Percentiles rank a stretch among this genome's conserved stretches.
phyloP scores from a whole-genome alignment of 495 filamentous ascomycete genomes.

The Penicillium cinerascens region DNA sequence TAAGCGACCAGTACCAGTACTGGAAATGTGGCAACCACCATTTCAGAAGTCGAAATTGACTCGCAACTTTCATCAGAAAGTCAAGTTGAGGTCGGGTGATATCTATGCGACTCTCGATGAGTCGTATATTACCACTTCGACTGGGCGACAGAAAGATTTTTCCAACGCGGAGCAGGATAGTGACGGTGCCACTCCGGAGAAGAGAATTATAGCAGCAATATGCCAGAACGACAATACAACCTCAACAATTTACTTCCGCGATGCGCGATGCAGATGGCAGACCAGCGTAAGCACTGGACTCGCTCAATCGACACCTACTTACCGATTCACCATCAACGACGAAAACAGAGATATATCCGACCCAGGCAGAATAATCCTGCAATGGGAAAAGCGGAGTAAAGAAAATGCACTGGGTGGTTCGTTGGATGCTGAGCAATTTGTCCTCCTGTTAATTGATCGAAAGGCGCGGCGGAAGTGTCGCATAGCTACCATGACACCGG shows the following conservation, averaged over 20 bases:
- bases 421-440: conserved; percentile 16
- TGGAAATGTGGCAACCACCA: conserved; percentile 38
- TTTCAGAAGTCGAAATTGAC: conserved; percentile 26
- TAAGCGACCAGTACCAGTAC: conserved; percentile 29
- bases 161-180: conserved; percentile 8
- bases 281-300: conserved; percentile 5
- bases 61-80: conserved; percentile 14
- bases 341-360: conserved; percentile 1
- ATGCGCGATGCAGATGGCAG: conserved; percentile 20
- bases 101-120: conserved; percentile 35
- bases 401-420: neutral
- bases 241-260: conserved; percentile 18
- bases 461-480: conserved; percentile 20
- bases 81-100: conserved; percentile 30
- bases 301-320: conserved; percentile 10
- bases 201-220: conserved; percentile 20
- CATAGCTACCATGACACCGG: conserved; percentile 22
- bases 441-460: conserved; percentile 25
- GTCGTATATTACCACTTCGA: conserved; percentile 11
- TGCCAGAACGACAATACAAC: conserved; percentile 6
- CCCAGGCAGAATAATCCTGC: conserved; percentile 18
- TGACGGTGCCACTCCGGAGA: neutral
- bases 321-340: conserved; percentile 20
- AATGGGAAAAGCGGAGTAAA: conserved; percentile 22
- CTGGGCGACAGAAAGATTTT: neutral